Conservation (phyloP, 768 basidiomycete genomes). For the Lanmaoa pseudosensibilis region DNA sequence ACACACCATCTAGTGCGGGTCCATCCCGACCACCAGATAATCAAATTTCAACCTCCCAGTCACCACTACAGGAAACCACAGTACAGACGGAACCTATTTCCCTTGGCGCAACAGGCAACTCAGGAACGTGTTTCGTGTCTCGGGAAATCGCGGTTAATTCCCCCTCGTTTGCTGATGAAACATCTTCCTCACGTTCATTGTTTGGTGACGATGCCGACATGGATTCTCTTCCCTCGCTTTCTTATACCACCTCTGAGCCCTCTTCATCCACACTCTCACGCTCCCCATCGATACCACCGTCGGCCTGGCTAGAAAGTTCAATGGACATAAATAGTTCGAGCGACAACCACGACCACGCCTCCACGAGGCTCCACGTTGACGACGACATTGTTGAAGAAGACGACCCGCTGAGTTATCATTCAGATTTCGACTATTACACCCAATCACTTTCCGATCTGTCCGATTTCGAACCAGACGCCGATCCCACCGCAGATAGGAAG, state of each 20-base stretch:
- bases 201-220: constrained; percentile 29
- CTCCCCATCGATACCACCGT: constrained; percentile 43
- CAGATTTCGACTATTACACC: constrained; percentile 38
- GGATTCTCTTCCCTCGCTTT: constrained; percentile 36
- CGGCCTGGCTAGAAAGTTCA: constrained; percentile 23
- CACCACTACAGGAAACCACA: not conserved
- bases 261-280: constrained; percentile 42
- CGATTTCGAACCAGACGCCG: constrained; percentile 29
- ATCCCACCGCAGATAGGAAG: constrained; percentile 2
- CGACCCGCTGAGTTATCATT: constrained; percentile 36
- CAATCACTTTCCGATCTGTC: constrained; percentile 32
- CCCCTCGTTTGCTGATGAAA: constrained; percentile 22
- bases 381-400: constrained; percentile 24
- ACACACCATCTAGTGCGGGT: not conserved
- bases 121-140: constrained; percentile 6
- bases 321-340: constrained; percentile 20
- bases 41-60: not conserved
- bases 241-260: constrained; percentile 33
- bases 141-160: constrained; percentile 9
- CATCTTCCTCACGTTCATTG: constrained; percentile 20
- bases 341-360: constrained; percentile 12
- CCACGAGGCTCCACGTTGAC: not conserved
- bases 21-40: constrained; percentile 6
- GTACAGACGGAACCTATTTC: not conserved
- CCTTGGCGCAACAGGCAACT: not conserved